Base-by-base conservation (phyloP, 305 asterid species). In the Fraxinus baroniana region DNA sequence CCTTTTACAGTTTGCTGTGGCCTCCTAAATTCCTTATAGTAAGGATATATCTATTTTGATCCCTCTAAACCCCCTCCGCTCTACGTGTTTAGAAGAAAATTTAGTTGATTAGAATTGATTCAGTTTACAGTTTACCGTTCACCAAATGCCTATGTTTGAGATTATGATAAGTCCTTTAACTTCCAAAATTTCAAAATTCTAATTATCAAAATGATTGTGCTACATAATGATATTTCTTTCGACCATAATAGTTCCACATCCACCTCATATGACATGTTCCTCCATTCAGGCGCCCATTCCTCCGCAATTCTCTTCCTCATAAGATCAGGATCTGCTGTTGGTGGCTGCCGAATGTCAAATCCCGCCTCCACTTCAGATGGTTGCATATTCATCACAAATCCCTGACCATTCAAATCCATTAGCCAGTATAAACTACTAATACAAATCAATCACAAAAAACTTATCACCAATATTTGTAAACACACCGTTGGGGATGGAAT, bases 311-410 rank as follows among this genome's bases (percentile, higher is more conserved):
- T 88, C 88, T 84, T 90, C 91, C 90, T 91, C 92, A 96, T 13
- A 76, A 86, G 87, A 30, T 90, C 91, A 0, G 98, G 97, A 28
- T 96, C 95, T 0, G 84, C 91, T 0, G 92, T 92, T 70, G 98
- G 99, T 3, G 98, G 98, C 77, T 93, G 22, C 85, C 98, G 88
- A 80, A 96, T 79, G 85, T 94, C 98, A 82, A 94, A 92, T 44
- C 98, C 99, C 8, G 97, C 97, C 89, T 92, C 98, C 60, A 92
- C 98, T 84, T 94, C 98, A 0, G 99, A 94, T 4, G 99, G 99
- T 86, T 96, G 98, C 94, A 93, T 85, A 83, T 96, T 94, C 99
- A 96, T 96, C 83, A 89, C 91, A 85, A 87, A 96, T 26, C 97
- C 99, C 98, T 92, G 72, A 80, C 22, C 82, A 80, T 30, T 18